Percentiles rank a stretch among this genome's conserved stretches.
Conservation (phyloP, 108 stramenopile genomes). For the Skeletonema costatum region DNA sequence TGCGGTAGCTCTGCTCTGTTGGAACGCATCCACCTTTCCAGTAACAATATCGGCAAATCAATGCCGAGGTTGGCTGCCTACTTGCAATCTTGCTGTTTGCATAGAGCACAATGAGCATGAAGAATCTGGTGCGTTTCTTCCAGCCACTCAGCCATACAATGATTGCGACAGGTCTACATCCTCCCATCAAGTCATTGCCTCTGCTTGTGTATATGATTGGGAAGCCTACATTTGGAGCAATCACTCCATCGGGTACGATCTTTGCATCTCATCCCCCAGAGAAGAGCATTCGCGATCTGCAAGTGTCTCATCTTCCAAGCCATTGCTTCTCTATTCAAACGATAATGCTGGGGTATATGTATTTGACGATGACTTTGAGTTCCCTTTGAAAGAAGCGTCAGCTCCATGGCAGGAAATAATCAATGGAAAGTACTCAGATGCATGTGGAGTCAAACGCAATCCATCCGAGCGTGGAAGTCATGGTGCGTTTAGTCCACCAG, state of each 20-base stretch:
- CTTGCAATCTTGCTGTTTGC: conserved; percentile 37
- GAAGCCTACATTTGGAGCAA: conserved; percentile 44
- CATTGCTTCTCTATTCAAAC: conserved; percentile 15
- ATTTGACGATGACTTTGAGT: conserved; percentile 50
- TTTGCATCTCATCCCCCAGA: conserved; percentile 37
- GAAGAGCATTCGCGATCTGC: conserved; percentile 14
- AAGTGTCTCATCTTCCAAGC: conserved; percentile 17
- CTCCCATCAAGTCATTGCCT: conserved; percentile 27
- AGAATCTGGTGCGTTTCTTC: conserved; percentile 11
- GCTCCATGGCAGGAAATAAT: conserved; percentile 43
- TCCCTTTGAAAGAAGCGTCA: conserved; percentile 17
- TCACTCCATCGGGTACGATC: conserved; percentile 34
- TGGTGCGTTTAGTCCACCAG: conserved; percentile 6
- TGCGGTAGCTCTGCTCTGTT: conserved; percentile 15
- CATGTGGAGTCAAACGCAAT: conserved; percentile 35
- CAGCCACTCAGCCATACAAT: conserved; percentile 35
- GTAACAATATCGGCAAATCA: conserved; percentile 36
- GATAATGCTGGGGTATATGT: conserved; percentile 33
- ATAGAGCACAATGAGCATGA: conserved; percentile 19
- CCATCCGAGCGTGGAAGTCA: conserved; percentile 29
- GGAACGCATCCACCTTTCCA: conserved; percentile 27
- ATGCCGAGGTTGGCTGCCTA: conserved; percentile 44
- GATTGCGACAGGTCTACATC: conserved; percentile 33
- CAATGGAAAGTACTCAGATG: conserved; percentile 35
- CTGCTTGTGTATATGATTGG: conserved; percentile 39